These are phyloP conservation scores for Fusarium sp. DNA, from an alignment of 2,329 filamentous ascomycete genomes.

Conservation along the genomic window DNA sequence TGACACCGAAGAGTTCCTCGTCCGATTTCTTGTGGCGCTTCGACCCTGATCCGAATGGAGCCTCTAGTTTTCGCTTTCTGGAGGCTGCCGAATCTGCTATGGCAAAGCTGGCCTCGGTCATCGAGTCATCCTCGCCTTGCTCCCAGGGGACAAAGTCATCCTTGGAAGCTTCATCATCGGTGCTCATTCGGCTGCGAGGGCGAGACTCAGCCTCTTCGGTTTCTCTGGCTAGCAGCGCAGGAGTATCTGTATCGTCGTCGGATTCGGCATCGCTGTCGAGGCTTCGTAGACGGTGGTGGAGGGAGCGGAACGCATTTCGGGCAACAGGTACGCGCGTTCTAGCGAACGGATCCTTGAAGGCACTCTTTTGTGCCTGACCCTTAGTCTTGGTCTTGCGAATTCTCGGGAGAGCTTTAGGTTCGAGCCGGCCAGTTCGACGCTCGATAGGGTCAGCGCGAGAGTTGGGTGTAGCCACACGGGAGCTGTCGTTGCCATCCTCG, in stretches of 20 bases:
- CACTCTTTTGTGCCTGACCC: constrained; percentile 65
- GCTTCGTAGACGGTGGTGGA: constrained; percentile 79
- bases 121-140: constrained; percentile 69
- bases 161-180: constrained; percentile 66
- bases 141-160: constrained; percentile 62
- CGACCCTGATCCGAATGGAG: constrained; percentile 72
- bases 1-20: constrained; percentile 79
- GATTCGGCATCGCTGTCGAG: constrained; percentile 80
- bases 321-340: constrained; percentile 68
- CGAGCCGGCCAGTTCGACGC: constrained; percentile 66
- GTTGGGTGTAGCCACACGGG: constrained; percentile 72
- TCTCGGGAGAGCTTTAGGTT: constrained; percentile 73
- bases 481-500: constrained; percentile 70
- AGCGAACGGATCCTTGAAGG: constrained; percentile 75
- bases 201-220: constrained; percentile 89
- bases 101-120: constrained; percentile 78
- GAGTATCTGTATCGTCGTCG: constrained; percentile 78
- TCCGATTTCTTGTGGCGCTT: constrained; percentile 86
- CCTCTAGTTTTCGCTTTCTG: constrained; percentile 79
- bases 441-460: constrained; percentile 71
- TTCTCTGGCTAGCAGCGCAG: constrained; percentile 70
- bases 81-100: constrained; percentile 65
- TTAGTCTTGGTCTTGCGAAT: constrained; percentile 76
- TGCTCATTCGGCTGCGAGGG: constrained; percentile 78
- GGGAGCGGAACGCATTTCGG: constrained; percentile 75